Conservation (phyloP, 768 basidiomycete species). For the Floccularia luteovirens region DNA sequence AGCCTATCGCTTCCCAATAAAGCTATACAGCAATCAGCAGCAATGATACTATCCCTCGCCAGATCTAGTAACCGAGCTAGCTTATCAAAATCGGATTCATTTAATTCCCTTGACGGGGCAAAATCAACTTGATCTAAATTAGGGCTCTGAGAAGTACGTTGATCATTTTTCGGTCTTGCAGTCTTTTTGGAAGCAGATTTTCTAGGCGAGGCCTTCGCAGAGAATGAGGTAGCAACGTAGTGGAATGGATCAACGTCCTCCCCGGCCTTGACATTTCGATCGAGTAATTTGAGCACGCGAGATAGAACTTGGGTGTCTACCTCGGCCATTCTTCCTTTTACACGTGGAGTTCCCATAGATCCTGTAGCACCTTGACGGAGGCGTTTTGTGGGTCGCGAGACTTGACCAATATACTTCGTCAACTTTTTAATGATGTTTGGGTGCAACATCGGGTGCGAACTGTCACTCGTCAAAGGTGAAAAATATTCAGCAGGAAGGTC, state of each 20-base stretch:
- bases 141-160: constrained; percentile 32
- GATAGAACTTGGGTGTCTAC: constrained; percentile 57
- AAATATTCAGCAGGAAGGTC: constrained; percentile 68
- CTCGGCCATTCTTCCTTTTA: constrained; percentile 55
- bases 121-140: constrained; percentile 21
- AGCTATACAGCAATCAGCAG: constrained; percentile 78
- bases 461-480: constrained; percentile 51
- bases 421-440: constrained; percentile 57
- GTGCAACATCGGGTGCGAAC: constrained; percentile 53
- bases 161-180: constrained; percentile 28
- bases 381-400: constrained; percentile 64
- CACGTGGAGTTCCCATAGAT: constrained; percentile 34
- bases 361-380: constrained; percentile 36
- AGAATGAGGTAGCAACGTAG: constrained; percentile 14
- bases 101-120: constrained; percentile 17
- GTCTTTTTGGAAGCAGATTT: constrained; percentile 39
- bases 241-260: constrained; percentile 73
- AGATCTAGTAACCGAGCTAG: constrained; percentile 47
- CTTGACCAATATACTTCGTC: constrained; percentile 59
- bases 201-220: constrained; percentile 35
- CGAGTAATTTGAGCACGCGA: constrained; percentile 68
- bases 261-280: constrained; percentile 68
- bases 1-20: constrained; percentile 73
- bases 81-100: constrained; percentile 41
- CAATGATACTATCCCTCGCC: constrained; percentile 67